Evolutionary conservation across 192 early-diverging fungal species (phyloP).

Genomic region (Coemansia sp.): DNA sequence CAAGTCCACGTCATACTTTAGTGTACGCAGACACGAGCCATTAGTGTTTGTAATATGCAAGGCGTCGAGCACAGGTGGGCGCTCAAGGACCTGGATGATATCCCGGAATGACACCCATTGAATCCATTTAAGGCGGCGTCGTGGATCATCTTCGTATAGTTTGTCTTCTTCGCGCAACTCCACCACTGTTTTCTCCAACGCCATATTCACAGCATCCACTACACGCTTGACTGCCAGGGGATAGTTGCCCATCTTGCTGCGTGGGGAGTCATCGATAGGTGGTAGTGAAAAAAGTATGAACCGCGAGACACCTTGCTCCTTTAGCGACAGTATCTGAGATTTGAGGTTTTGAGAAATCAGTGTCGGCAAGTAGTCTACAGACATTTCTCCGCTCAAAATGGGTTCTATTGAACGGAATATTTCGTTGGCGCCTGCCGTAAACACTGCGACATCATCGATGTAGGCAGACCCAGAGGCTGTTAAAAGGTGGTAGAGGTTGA

Average conservation of each 20-base stretch:
- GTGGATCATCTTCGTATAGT: conserved; percentile 32
- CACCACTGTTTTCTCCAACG: conserved; percentile 38
- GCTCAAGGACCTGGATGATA: conserved; percentile 37
- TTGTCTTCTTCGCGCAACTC: conserved; percentile 45
- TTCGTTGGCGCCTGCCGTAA: conserved; percentile 51
- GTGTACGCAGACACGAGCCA: conserved; percentile 35
- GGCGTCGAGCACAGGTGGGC: conserved; percentile 35
- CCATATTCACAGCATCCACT: conserved; percentile 37
- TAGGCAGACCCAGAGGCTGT: conserved; percentile 45
- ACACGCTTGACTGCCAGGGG: conserved; percentile 33
- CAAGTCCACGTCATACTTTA: conserved; percentile 49
- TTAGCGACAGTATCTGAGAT: conserved; percentile 39
- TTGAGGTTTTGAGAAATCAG: conserved; percentile 46
- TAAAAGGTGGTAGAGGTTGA: conserved; percentile 45
- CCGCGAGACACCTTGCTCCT: conserved; percentile 40
- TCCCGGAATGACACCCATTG: conserved; percentile 49
- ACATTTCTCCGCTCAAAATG: conserved; percentile 35
- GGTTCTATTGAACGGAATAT: conserved; percentile 50
- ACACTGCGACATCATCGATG: conserved; percentile 43
- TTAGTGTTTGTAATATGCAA: conserved; percentile 43
- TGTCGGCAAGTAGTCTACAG: conserved; percentile 38
- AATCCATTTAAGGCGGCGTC: conserved; percentile 41
- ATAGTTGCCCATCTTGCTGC: conserved; percentile 53
- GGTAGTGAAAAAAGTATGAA: conserved; percentile 50
- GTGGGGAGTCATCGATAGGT: conserved; percentile 51